Percentiles rank a stretch among this genome's conserved stretches.
These are phyloP conservation scores for Microcera coccophila DNA, from an alignment of 2,329 filamentous ascomycete species.

Conservation along the genomic window DNA sequence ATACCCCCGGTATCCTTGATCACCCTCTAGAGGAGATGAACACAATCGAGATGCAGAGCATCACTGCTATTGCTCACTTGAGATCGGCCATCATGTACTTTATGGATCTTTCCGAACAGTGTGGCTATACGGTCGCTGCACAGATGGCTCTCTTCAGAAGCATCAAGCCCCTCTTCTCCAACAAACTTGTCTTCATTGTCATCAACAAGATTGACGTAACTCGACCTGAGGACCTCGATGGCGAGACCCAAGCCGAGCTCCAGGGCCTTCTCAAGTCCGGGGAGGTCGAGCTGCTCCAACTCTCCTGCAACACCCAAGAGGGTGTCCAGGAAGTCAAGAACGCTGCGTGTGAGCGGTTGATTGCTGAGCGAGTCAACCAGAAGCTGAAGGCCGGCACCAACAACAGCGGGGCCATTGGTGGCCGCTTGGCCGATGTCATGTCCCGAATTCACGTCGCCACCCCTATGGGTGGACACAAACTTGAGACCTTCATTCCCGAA, in stretches of 20 bases:
- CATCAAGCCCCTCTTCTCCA: conserved; percentile 94
- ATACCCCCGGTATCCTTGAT: conserved; percentile 97
- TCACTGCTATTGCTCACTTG: conserved; percentile 95
- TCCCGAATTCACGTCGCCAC: conserved; percentile 95
- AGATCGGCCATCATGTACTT: conserved; percentile 95
- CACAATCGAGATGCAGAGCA: conserved; percentile 98
- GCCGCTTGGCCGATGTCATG: conserved; percentile 84
- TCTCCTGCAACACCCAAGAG: conserved; percentile 92
- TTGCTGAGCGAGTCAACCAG: conserved; percentile 89
- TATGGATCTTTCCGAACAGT: conserved; percentile 96
- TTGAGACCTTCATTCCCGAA: conserved; percentile 85
- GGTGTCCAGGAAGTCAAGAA: conserved; percentile 95
- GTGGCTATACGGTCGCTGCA: conserved; percentile 86
- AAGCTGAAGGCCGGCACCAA: conserved; percentile 91
- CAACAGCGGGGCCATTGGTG: conserved; percentile 69
- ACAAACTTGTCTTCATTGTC: conserved; percentile 95
- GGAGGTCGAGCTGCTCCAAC: conserved; percentile 87
- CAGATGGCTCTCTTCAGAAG: conserved; percentile 95
- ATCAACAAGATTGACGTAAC: conserved; percentile 98
- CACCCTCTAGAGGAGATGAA: conserved; percentile 99
- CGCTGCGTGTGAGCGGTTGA: conserved; percentile 84
- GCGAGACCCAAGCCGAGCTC: conserved; percentile 72
- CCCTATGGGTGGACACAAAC: conserved; percentile 74
- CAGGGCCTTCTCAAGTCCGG: conserved; percentile 77
- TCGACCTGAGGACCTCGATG: conserved; percentile 79